Evolutionary conservation across 805 yeast species (phyloP), one percentile per base, ranked within the genome.

Genomic region (Nakazawaea siamensis): DNA sequence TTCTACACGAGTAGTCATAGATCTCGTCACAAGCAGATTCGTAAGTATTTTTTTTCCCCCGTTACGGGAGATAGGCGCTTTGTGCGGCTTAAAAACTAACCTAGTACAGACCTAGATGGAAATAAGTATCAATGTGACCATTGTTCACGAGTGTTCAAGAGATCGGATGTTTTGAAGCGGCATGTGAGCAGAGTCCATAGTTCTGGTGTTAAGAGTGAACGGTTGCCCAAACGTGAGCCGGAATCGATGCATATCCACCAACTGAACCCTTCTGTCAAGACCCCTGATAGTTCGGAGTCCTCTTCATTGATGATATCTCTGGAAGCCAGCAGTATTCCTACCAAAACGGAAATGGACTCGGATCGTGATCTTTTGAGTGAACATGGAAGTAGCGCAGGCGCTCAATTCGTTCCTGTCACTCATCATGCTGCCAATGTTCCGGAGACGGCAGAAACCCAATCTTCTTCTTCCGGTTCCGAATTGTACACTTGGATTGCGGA

Each of bases 101-200:
- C n/a, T n/a, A n/a, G n/a, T n/a, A n/a, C n/a, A n/a, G n/a, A n/a
- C n/a, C n/a, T n/a, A n/a, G n/a, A n/a, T n/a, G n/a, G n/a, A n/a
- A n/a, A n/a, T n/a, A n/a, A n/a, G n/a, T 27, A 33, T 29, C 26
- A 25, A n/a, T 40, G 43, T 20, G n/a, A 20, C 25, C 27, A 25
- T 14, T 40, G 43, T 25, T 35, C 33, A 11, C 27, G 19, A 13
- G 21, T 20, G 13, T 40, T 29, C 23, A 28, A 30, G 18, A 18
- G 43, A 25, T 33, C 41, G 6, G 43, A 40, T 27, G 31, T 40
- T 10, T 24, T 33, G 12, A 23, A 33, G 27, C 26, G 36, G n/a
- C 36, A 33, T 21, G n/a, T 40, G 18, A n/a, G n/a, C n/a, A 37
- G 18, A 7, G 29, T 36, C 20, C 34, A 25, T 24, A 13, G n/a